Evolutionary conservation across 495 filamentous ascomycete genomes (phyloP), one percentile per base, ranked within the genome.

Genomic region (Bacidia rubella): DNA sequence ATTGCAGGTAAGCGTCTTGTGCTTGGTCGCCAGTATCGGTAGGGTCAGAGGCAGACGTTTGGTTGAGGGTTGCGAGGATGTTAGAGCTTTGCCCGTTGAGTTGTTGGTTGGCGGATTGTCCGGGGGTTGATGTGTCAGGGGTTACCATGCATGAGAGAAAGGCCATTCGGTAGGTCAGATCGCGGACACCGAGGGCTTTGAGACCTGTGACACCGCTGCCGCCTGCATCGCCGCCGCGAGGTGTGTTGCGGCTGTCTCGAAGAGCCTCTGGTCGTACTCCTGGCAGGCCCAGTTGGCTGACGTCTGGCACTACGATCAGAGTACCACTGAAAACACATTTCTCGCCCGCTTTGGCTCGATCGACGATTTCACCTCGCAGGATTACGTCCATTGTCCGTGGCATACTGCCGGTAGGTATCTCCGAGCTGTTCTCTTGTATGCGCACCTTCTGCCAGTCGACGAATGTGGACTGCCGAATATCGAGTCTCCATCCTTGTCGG

Each of bases 401-500:
- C 92, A 99, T 99, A 67, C 88, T 95, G 39, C 92, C 92, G 1
- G 92, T 99, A 0, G 92, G 92, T 45, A 99, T 99, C 66, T 99
- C 92, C 17, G 89, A 90, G 49, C 87, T 92, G 65, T 95, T 97
- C 68, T 99, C 92, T 66, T 99, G 92, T 26, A 97, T 83, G 48
- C 93, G 81, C 21, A 97, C 86, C 64, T 97, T 97, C 58, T 99
- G 92, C 92, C 92, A 99, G 67, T 99, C 92, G 20, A 97, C 85
- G 61, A 99, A 99, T 2, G 90, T 95, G 63, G 89, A 95, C 65
- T 95, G 92, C 42, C 87, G 78, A 63, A 99, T 97, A 59, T 99
- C 90, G 3, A 99, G 71, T 22, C 87, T 80, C 92, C 92, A 99
- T 19, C 85, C 88, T 45, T 75, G 68, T 23, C 90, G 82, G 70